Evolutionary conservation across 768 basidiomycete species (phyloP).

Genomic region (Russula earlei): DNA sequence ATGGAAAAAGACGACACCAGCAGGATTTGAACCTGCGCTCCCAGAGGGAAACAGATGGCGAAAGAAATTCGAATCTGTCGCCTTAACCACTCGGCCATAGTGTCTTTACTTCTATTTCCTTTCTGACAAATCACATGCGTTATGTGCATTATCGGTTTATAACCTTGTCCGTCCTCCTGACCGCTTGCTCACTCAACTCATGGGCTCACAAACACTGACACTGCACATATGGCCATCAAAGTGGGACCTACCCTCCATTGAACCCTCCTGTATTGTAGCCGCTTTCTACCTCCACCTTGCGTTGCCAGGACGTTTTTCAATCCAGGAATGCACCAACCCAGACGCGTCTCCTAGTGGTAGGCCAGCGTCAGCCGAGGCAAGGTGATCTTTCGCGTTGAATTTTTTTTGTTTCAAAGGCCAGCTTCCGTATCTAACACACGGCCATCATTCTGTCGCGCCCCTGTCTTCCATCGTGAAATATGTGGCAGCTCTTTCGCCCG

Average conservation of each 20-base stretch:
- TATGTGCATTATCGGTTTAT: background rate
- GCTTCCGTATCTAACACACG: constrained; percentile 62
- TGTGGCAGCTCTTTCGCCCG: constrained; percentile 40
- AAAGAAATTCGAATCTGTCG: constrained; percentile 14
- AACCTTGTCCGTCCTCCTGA: too few species aligned
- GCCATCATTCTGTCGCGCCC: constrained; percentile 38
- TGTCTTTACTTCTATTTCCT: background rate
- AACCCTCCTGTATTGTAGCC: constrained; percentile 55
- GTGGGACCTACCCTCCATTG: constrained; percentile 58
- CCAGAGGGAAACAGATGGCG: constrained; percentile 19
- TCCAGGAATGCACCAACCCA: constrained; percentile 56
- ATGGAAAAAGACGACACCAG: constrained; percentile 39
- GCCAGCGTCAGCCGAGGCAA: constrained; percentile 24
- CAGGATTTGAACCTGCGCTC: constrained; percentile 61
- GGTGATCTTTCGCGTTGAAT: background rate
- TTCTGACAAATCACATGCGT: background rate
- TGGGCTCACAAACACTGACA: constrained; percentile 18
- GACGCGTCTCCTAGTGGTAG: constrained; percentile 67
- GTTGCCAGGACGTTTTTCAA: constrained; percentile 56
- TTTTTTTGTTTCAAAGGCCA: constrained; percentile 38
- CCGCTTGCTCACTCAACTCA: background rate
- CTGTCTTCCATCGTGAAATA: constrained; percentile 59
- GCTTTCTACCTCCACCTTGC: constrained; percentile 59
- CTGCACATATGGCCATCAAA: constrained; percentile 64
- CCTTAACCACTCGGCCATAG: constrained; percentile 20